Conservation (phyloP, 2,329 filamentous ascomycete genomes). For the Onygena corvina region DNA sequence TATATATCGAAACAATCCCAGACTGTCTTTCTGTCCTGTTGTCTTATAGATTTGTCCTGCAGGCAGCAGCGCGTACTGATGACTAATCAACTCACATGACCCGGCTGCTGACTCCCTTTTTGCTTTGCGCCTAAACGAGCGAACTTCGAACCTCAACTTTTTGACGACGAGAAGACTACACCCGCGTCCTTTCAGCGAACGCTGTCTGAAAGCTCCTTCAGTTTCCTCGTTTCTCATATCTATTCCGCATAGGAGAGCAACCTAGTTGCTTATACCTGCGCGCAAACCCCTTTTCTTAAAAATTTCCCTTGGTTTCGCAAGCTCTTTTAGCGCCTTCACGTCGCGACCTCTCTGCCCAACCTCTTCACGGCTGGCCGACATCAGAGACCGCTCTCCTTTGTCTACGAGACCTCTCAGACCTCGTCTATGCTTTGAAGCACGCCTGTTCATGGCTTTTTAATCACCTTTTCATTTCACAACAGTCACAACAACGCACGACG, state of each 20-base stretch:
- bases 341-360: slow-evolving; percentile 2
- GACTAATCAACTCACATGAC: slow-evolving; percentile 1
- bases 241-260: not conserved
- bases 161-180: not conserved
- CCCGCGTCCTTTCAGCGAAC: slow-evolving; percentile 1
- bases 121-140: not conserved
- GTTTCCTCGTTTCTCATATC: not conserved
- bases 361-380: not conserved
- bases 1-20: too few species aligned
- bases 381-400: not conserved
- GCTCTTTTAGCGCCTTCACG: not conserved
- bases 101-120: not conserved
- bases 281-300: not conserved
- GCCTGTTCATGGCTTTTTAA: slow-evolving; percentile 1
- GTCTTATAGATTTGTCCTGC: not conserved
- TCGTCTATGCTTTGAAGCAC: not conserved
- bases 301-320: not conserved
- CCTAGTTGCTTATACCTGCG: not conserved
- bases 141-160: slow-evolving; percentile 6
- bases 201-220: not conserved
- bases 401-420: not conserved
- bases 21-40: too few species aligned
- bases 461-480: not conserved
- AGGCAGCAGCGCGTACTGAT: not conserved
- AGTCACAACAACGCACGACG: slow-evolving; percentile 5